Base-by-base conservation (phyloP, 2,329 filamentous ascomycete genomes). In the Pseudogymnoascus sp. region DNA sequence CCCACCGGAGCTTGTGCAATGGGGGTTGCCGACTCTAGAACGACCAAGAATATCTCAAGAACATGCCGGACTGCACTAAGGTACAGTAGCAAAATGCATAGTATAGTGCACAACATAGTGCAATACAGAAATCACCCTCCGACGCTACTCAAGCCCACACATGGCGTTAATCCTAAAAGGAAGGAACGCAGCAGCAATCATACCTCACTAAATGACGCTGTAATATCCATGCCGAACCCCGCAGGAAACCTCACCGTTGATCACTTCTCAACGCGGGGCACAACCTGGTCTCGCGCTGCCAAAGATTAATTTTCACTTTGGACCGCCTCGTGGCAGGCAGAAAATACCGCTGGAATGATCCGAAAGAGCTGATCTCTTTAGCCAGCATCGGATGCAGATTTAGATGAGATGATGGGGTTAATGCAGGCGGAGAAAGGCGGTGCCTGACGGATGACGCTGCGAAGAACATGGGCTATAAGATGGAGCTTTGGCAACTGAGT, bases 331-430 rank as follows among this genome's bases (percentile, higher is more conserved):
- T 33, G 28, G 49, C 2, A 55, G 16, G 28, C 25, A 9, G 3
- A 7, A 55, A 55, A 49, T n/a, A 31, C 49, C 49, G 16, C 49
- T 55, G 33, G 49, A 12, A 55, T 55, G 25, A 55, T 55, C 49
- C 49, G 49, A 55, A 18, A 55, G 49, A 18, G 49, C 28, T 55
- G 49, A 55, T 55, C 49, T 33, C 25, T 55, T 55, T 33, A 33
- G 25, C 49, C 49, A 55, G 28, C 49, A 55, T 55, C 25, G n/a
- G n/a, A 55, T 55, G 49, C 49, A 55, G 9, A 33, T 2, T 55
- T 55, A 55, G 49, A 55, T 55, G 49, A 55, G 49, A 55, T 55
- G 49, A 33, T 33, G 49, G 49, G 49, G 49, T 55, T 55, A 55
- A 55, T 55, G 25, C 49, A 33, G 25, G 49, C 49, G 25, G 49